A percentile compares a stretch with the other conserved stretches of the same genome.
phyloP scores from a whole-genome alignment of 371 early-diverging fungal genomes.

The Mortierella sp. region DNA sequence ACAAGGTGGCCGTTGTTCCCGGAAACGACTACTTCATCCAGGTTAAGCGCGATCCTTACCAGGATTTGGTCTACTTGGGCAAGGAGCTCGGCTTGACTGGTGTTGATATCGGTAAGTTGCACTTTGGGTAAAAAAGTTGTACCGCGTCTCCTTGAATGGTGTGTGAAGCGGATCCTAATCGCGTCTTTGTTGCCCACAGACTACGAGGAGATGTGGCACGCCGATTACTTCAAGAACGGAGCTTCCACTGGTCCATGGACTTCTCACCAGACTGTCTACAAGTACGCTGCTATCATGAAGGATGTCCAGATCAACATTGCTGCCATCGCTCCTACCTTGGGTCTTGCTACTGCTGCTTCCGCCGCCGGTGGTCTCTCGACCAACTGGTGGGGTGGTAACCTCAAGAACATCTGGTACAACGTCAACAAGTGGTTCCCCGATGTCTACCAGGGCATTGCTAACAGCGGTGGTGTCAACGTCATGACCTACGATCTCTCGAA shows the following conservation, averaged over 20 bases:
- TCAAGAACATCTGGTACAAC: conserved; percentile 55
- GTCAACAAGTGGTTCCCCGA: conserved; percentile 45
- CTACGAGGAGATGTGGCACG: conserved; percentile 57
- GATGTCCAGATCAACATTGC: conserved; percentile 48
- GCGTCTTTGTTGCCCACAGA: conserved; percentile 9
- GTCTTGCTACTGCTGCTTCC: conserved; percentile 42
- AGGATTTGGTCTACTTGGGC: conserved; percentile 52
- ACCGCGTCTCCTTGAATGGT: too few species aligned
- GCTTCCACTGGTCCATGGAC: conserved; percentile 50
- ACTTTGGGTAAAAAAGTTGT: neutral
- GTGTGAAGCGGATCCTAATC: too few species aligned
- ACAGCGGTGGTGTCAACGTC: conserved; percentile 52
- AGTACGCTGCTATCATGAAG: conserved; percentile 51
- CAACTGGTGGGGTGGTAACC: conserved; percentile 56
- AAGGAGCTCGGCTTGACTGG: conserved; percentile 52
- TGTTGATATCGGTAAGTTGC: conserved; percentile 41
- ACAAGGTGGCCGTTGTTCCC: conserved; percentile 28
- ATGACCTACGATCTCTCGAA: conserved; percentile 55
- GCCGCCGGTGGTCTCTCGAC: conserved; percentile 53
- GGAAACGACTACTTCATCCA: conserved; percentile 33
- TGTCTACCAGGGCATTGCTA: conserved; percentile 45
- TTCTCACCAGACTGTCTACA: conserved; percentile 44
- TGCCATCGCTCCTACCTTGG: conserved; percentile 33
- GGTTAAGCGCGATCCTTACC: conserved; percentile 53
- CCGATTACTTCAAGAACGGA: conserved; percentile 40